Percentiles rank a stretch among this genome's conserved stretches.
phyloP scores from a whole-genome alignment of 129 eudicot genomes.

The Deinandra increscens region DNA sequence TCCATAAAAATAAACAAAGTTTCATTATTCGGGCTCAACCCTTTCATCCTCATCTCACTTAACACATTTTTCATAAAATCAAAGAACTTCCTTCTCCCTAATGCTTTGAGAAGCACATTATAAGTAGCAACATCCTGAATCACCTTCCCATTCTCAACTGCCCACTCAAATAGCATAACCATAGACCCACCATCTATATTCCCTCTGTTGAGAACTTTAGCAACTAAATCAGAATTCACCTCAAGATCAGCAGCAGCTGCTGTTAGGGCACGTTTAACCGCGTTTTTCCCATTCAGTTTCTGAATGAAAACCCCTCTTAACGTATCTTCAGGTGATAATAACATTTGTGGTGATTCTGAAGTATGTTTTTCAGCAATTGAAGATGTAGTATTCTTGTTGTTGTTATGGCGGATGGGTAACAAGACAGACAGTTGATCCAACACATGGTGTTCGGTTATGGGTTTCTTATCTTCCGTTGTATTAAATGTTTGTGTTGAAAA shows the following conservation, averaged over 20 bases:
- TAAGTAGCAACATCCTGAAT: constrained; percentile 35
- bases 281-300: constrained; percentile 54
- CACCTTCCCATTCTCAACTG: constrained; percentile 35
- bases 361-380: constrained; percentile 16
- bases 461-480: constrained; percentile 5
- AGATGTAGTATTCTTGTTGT: no score
- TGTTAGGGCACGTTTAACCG: constrained; percentile 44
- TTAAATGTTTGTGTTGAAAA: constrained; percentile 22
- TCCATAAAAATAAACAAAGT: constrained; percentile 67
- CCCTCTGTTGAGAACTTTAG: constrained; percentile 66
- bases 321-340: constrained; percentile 64
- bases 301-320: constrained; percentile 76
- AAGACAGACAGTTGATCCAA: constrained; percentile 51
- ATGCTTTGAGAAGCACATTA: constrained; percentile 53
- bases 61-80: constrained; percentile 49
- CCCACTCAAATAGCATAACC: constrained; percentile 83
- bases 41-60: constrained; percentile 47
- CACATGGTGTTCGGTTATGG: constrained; percentile 41
- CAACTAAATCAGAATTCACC: constrained; percentile 44
- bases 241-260: constrained; percentile 48
- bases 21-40: constrained; percentile 43
- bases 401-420: constrained; percentile 50
- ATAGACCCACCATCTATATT: constrained; percentile 57
- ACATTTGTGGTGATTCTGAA: constrained; percentile 15
- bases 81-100: constrained; percentile 79